phyloP scores from a whole-genome alignment of 305 asterid genomes.

The Nicotiana rustica region DNA sequence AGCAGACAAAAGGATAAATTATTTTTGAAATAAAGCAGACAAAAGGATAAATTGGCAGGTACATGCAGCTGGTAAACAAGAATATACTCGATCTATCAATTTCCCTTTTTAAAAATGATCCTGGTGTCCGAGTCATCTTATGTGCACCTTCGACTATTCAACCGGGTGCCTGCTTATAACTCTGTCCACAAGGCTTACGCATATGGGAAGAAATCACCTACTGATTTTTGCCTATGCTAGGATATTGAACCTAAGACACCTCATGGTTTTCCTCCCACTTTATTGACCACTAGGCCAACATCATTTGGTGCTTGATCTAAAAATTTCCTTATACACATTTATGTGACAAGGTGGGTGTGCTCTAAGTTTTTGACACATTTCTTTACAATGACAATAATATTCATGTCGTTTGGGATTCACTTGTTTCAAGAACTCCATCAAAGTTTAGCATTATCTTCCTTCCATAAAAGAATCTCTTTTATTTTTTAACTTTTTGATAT shows the following conservation, averaged over 20 bases:
- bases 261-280: no score
- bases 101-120: no score
- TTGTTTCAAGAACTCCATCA: not conserved
- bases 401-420: not conserved
- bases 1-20: not conserved
- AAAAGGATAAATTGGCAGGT: not conserved
- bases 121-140: no score
- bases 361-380: not conserved
- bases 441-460: not conserved
- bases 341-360: not conserved
- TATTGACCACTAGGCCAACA: no score
- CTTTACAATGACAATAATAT: not conserved
- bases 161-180: no score
- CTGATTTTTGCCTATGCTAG: no score
- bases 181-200: no score
- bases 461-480: not conserved
- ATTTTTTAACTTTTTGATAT: not conserved
- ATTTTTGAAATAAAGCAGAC: no score
- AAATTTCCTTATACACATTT: not conserved
- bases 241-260: no score
- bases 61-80: no score
- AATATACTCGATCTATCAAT: not conserved
- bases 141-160: no score
- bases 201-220: no score
- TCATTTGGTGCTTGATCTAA: not conserved